Percentiles rank a stretch among this genome's conserved stretches.
phyloP scores from a whole-genome alignment of 306 rosid genomes.

The Trifolium subterraneum region DNA sequence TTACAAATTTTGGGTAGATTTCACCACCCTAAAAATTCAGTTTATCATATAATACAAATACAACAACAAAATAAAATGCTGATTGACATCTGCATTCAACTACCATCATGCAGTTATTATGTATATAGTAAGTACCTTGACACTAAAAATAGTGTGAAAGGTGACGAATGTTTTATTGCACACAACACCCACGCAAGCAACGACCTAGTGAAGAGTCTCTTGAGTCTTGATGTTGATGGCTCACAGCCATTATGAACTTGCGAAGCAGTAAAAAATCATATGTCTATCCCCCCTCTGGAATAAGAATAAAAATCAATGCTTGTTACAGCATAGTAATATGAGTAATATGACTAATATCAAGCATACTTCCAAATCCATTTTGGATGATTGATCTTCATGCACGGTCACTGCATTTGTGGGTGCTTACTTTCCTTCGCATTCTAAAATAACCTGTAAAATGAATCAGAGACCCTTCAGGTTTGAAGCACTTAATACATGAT shows the following conservation, averaged over 20 bases:
- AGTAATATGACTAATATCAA: constrained; percentile 29
- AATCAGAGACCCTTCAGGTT: constrained; percentile 36
- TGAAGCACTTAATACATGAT: constrained; percentile 1
- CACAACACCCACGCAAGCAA: constrained; percentile 19
- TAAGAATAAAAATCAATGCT: constrained; percentile 35
- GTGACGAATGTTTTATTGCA: constrained; percentile 29
- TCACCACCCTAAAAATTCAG: constrained; percentile 12
- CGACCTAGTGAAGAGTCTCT: constrained; percentile 24
- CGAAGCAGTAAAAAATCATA: constrained; percentile 10
- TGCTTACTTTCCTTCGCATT: constrained; percentile 28
- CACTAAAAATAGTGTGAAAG: constrained; percentile 8
- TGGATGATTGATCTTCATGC: constrained; percentile 38
- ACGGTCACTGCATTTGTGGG: constrained; percentile 27
- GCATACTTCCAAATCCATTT: constrained; percentile 18
- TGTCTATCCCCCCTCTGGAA: constrained; percentile 16
- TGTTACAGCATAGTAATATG: constrained; percentile 4
- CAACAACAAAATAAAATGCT: constrained; percentile 4
- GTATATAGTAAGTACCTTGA: constrained; percentile 7
- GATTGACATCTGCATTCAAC: constrained; percentile 22
- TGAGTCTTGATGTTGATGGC: constrained; percentile 19
- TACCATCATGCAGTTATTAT: constrained; percentile 14
- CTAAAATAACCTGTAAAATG: constrained; percentile 50
- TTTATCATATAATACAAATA: not conserved
- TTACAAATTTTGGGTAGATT: not conserved
- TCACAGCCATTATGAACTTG: constrained; percentile 28